A percentile compares a stretch with the other conserved stretches of the same genome.
Evolutionary conservation across 164 flowering plant species (phyloP).

Genomic region (Magnolia kwangsiensis): DNA sequence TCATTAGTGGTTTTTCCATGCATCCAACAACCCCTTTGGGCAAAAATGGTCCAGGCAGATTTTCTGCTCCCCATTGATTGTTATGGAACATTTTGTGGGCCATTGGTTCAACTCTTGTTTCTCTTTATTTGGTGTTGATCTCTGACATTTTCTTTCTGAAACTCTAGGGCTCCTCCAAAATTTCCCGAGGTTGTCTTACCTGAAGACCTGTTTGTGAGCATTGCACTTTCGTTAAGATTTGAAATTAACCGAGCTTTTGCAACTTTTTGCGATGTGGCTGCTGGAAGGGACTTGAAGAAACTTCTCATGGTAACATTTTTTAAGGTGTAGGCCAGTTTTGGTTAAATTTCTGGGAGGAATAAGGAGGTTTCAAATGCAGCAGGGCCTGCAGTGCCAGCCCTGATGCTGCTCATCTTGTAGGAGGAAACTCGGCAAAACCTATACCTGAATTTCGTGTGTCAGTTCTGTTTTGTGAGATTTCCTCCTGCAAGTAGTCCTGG

Average conservation of each 20-base stretch:
- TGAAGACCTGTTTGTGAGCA: conserved; percentile 45
- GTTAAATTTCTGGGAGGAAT: too few species aligned
- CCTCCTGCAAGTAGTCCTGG: too few species aligned
- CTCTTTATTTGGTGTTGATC: too few species aligned
- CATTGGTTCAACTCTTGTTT: too few species aligned
- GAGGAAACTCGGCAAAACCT: too few species aligned
- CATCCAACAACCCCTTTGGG: not conserved
- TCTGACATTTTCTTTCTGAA: not conserved
- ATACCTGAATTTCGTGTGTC: too few species aligned
- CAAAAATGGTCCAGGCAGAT: not conserved
- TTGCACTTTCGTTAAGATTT: conserved; percentile 42
- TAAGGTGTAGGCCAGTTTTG: too few species aligned
- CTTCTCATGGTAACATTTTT: conserved; percentile 31
- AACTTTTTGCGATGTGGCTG: conserved; percentile 38
- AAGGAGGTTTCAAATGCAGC: too few species aligned
- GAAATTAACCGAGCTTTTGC: conserved; percentile 38
- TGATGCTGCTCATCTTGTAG: too few species aligned
- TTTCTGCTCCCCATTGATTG: not conserved
- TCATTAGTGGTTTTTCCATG: not conserved
- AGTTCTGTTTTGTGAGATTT: too few species aligned
- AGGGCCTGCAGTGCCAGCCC: too few species aligned
- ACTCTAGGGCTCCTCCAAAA: conserved; percentile 50
- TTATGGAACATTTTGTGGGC: too few species aligned
- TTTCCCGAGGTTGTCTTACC: conserved; percentile 64
- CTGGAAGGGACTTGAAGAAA: conserved; percentile 46